Evolutionary conservation across 306 rosid genomes (phyloP).

Genomic region (Arachis stenosperma): DNA sequence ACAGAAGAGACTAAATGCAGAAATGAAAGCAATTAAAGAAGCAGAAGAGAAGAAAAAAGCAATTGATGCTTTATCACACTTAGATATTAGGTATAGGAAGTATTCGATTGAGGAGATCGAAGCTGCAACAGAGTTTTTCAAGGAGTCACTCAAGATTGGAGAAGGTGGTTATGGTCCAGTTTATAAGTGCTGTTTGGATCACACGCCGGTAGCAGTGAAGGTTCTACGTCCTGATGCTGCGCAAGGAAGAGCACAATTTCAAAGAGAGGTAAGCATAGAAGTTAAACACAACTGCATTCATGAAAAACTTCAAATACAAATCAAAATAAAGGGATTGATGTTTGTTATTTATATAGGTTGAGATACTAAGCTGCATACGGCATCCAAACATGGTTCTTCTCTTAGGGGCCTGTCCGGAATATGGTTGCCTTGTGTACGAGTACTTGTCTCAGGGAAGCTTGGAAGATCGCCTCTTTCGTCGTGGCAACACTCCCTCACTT

Average conservation of each 20-base stretch:
- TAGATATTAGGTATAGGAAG: slow-evolving; percentile 72
- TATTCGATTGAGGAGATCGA: slow-evolving; percentile 87
- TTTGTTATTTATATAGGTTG: slow-evolving; percentile 59
- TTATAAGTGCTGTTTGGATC: slow-evolving; percentile 71
- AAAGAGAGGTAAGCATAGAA: slow-evolving; percentile 73
- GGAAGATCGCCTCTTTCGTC: slow-evolving; percentile 71
- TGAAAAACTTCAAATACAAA: background rate
- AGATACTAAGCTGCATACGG: slow-evolving; percentile 84
- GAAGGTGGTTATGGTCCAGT: slow-evolving; percentile 99
- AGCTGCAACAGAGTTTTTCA: slow-evolving; percentile 71
- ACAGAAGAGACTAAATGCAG: slow-evolving; percentile 78
- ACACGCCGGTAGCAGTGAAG: slow-evolving; percentile 86
- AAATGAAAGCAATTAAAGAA: slow-evolving; percentile 76
- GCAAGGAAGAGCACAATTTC: slow-evolving; percentile 90
- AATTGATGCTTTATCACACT: slow-evolving; percentile 52
- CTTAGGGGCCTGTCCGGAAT: slow-evolving; percentile 96
- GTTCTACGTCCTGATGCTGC: slow-evolving; percentile 96
- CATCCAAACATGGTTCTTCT: slow-evolving; percentile 99
- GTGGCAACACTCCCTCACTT: slow-evolving; percentile 62
- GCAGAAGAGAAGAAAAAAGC: slow-evolving; percentile 70
- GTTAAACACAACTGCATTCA: background rate
- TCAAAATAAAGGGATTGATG: background rate
- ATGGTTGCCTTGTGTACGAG: slow-evolving; percentile 92
- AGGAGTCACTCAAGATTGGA: slow-evolving; percentile 76
- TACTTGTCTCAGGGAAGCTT: slow-evolving; percentile 91